A percentile compares a stretch with the other conserved stretches of the same genome.
Conservation (phyloP, 768 basidiomycete species). For the Chalciporus pseudorubinellus region DNA sequence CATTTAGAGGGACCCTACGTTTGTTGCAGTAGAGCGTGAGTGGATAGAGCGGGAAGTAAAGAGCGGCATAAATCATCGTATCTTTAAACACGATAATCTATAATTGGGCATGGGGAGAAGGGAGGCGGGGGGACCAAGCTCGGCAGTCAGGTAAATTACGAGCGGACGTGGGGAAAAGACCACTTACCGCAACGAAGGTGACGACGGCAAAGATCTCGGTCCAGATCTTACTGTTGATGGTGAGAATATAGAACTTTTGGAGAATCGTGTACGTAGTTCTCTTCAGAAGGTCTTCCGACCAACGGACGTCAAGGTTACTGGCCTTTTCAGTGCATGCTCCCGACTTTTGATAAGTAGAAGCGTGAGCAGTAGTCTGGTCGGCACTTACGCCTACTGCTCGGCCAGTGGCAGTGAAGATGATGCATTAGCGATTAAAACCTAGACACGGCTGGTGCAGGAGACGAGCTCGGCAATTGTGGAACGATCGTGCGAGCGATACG, state of each 20-base stretch:
- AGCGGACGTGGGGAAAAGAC: background rate
- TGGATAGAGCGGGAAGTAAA: too few relatives aligned
- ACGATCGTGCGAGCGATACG: background rate
- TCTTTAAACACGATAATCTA: conserved; percentile 2
- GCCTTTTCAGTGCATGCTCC: background rate
- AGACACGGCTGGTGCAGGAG: background rate
- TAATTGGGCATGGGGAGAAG: background rate
- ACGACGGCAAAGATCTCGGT: conserved; percentile 7
- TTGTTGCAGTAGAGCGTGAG: too few relatives aligned
- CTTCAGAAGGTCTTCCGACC: background rate
- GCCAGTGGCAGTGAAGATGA: background rate
- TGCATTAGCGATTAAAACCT: background rate
- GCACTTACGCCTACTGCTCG: background rate
- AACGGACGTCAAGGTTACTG: background rate
- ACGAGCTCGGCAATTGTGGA: background rate
- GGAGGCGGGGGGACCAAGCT: too few relatives aligned
- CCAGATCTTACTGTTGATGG: conserved; percentile 14
- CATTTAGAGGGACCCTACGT: too few relatives aligned
- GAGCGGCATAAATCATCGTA: too few relatives aligned
- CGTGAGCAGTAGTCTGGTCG: conserved; percentile 4
- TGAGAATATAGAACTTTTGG: conserved; percentile 8
- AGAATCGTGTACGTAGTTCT: background rate
- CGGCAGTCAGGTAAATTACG: background rate
- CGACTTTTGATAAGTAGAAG: background rate
- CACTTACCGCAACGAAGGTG: conserved; percentile 1